phyloP scores from a whole-genome alignment of 441 rosid genomes.

The Corymbia citriodora region DNA sequence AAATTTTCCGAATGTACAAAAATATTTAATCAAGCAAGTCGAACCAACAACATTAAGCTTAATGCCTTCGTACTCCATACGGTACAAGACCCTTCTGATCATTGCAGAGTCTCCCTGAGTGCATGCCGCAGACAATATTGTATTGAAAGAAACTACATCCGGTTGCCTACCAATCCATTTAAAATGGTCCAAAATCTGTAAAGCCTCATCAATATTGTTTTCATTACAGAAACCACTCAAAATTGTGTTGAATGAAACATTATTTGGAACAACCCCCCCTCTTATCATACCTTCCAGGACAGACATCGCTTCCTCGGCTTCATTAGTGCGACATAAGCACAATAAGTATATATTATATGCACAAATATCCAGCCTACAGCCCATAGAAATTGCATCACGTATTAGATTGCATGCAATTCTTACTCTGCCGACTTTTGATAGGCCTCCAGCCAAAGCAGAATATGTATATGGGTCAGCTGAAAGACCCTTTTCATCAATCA shows the following conservation, averaged over 20 bases:
- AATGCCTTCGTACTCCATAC: conserved; percentile 19
- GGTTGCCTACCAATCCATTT: conserved; percentile 28
- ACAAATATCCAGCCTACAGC: conserved; percentile 20
- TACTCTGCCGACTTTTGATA: conserved; percentile 19
- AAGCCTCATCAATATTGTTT: conserved; percentile 18
- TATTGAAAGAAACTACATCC: conserved; percentile 29
- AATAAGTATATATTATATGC: conserved; percentile 24
- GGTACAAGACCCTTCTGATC: conserved; percentile 12
- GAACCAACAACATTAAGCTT: conserved; percentile 13
- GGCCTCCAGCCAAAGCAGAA: conserved; percentile 30
- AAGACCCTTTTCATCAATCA: conserved; percentile 17
- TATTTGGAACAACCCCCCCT: conserved; percentile 23
- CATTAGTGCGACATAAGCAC: conserved; percentile 22
- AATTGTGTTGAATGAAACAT: conserved; percentile 29
- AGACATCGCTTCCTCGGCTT: conserved; percentile 24
- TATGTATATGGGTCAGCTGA: conserved; percentile 24
- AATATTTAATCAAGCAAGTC: conserved; percentile 26
- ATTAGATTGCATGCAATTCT: conserved; percentile 10
- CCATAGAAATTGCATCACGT: conserved; percentile 19
- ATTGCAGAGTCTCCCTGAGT: conserved; percentile 15
- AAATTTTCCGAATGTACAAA: conserved; percentile 15
- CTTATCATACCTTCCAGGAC: conserved; percentile 17
- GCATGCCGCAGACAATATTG: conserved; percentile 28
- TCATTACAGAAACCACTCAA: conserved; percentile 28
- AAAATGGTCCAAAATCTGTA: conserved; percentile 20